These are phyloP conservation scores for Prunus mongolica DNA, from an alignment of 306 rosid genomes.

Conservation along the genomic window DNA sequence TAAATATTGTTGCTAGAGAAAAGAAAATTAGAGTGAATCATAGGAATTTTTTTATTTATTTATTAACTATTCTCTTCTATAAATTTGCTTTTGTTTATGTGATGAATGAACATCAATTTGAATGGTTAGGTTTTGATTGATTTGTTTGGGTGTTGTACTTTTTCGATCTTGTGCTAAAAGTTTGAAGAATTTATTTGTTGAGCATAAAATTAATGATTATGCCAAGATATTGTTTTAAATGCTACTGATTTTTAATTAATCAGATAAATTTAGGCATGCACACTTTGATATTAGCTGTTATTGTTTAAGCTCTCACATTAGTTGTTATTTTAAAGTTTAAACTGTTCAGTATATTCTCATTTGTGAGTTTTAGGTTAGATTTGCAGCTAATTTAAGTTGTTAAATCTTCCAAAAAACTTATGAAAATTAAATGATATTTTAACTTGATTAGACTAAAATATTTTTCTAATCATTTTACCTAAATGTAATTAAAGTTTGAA, in stretches of 20 bases:
- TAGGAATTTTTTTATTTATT: background rate
- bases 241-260: background rate
- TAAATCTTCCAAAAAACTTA: too few relatives aligned
- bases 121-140: background rate
- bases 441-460: background rate
- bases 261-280: too few relatives aligned
- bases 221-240: background rate
- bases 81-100: background rate
- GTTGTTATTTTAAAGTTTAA: background rate
- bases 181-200: background rate
- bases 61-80: background rate
- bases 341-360: background rate
- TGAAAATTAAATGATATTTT: too few relatives aligned
- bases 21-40: background rate
- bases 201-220: background rate
- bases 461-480: background rate
- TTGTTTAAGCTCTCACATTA: background rate
- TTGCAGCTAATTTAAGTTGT: too few relatives aligned
- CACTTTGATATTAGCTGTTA: background rate
- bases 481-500: background rate
- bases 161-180: background rate
- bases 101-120: background rate
- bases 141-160: background rate
- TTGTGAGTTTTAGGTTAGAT: too few relatives aligned
- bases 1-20: background rate